phyloP scores from a whole-genome alignment of 1,284 basidiomycete species.

The Flammula alnicola region DNA sequence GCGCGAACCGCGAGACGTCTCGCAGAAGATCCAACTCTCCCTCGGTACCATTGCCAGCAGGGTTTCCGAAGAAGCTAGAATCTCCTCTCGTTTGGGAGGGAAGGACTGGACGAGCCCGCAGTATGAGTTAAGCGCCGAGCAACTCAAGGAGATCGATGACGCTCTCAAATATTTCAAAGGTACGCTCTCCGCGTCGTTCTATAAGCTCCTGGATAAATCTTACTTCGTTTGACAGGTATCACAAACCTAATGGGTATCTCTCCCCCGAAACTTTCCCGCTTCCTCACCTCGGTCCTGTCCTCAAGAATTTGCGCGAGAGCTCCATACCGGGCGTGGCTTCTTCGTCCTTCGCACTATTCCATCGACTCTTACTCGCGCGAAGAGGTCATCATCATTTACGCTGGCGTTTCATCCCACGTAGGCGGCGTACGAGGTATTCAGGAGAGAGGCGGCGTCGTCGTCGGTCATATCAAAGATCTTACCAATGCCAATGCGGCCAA shows the following conservation, averaged over 20 bases:
- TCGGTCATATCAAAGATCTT: constrained; percentile 49
- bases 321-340: constrained; percentile 40
- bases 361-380: constrained; percentile 34
- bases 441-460: constrained; percentile 39
- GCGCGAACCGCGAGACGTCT: constrained; percentile 37
- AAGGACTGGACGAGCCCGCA: constrained; percentile 41
- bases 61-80: constrained; percentile 37
- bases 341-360: constrained; percentile 42
- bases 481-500: constrained; percentile 35
- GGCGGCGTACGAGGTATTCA: constrained; percentile 40
- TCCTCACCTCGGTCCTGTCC: constrained; percentile 34
- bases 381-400: constrained; percentile 38
- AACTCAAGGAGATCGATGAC: constrained; percentile 37
- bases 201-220: too few relatives aligned
- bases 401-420: constrained; percentile 44
- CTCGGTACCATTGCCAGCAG: constrained; percentile 34
- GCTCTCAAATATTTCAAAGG: constrained; percentile 35
- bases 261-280: constrained; percentile 39
- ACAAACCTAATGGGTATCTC: constrained; percentile 35
- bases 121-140: constrained; percentile 28
- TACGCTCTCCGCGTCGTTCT: too few relatives aligned
- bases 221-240: constrained; percentile 28
- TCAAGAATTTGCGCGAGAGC: constrained; percentile 32
- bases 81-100: constrained; percentile 44
- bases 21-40: constrained; percentile 33